These are phyloP conservation scores for Xylariaceae sp. DNA, from an alignment of 2,329 filamentous ascomycete genomes.

Conservation along the genomic window DNA sequence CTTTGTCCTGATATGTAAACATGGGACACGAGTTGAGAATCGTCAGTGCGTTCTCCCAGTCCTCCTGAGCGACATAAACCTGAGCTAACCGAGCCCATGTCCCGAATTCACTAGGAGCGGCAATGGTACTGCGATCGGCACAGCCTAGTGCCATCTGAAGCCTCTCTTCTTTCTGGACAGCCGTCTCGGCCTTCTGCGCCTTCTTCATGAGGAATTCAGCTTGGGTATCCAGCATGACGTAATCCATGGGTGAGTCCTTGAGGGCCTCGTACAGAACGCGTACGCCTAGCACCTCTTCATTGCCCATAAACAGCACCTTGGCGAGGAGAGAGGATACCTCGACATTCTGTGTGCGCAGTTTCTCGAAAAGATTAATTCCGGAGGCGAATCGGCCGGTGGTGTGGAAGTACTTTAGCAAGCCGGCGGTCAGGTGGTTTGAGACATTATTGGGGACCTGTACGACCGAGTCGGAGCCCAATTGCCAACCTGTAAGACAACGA, in stretches of 20 bases:
- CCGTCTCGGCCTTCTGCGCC: constrained; percentile 53
- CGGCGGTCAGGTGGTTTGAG: constrained; percentile 92
- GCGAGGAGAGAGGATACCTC: constrained; percentile 92
- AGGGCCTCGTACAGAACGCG: constrained; percentile 82
- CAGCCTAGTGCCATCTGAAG: constrained; percentile 85
- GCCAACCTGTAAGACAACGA: constrained; percentile 62
- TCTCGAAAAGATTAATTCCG: constrained; percentile 96
- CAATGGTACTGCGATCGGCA: constrained; percentile 90
- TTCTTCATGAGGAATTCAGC: constrained; percentile 89
- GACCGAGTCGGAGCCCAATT: constrained; percentile 92
- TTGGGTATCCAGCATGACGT: constrained; percentile 91
- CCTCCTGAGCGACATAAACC: constrained; percentile 88
- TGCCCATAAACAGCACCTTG: constrained; percentile 87
- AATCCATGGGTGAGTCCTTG: constrained; percentile 93
- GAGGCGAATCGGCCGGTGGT: constrained; percentile 93
- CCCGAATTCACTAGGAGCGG: constrained; percentile 92
- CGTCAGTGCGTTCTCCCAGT: constrained; percentile 92
- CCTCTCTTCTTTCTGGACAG: constrained; percentile 60
- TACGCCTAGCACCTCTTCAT: constrained; percentile 95
- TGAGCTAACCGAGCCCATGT: constrained; percentile 94
- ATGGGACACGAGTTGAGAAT: constrained; percentile 98
- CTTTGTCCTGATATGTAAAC: constrained; percentile 99
- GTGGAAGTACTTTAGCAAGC: constrained; percentile 88
- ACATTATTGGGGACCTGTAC: constrained; percentile 97
- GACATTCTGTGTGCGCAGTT: constrained; percentile 82